phyloP scores from a whole-genome alignment of 345 rosid genomes.

The Nasturtium officinale region DNA sequence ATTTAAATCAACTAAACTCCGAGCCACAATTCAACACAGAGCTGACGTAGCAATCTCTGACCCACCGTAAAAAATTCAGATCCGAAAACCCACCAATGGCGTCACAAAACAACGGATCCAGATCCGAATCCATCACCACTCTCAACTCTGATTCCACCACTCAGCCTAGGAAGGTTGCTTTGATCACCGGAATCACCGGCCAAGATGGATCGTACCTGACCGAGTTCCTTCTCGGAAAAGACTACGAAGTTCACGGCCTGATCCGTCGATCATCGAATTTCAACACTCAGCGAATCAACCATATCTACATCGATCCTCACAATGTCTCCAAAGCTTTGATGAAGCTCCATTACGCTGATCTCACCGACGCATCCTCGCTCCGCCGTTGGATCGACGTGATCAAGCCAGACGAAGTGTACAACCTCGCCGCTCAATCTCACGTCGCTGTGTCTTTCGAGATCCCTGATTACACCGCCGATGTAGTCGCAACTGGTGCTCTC shows the following conservation, averaged over 20 bases:
- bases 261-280: slow-evolving; percentile 93
- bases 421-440: slow-evolving; percentile 93
- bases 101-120: slow-evolving; percentile 42
- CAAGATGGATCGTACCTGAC: slow-evolving; percentile 92
- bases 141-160: slow-evolving; percentile 22
- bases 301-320: slow-evolving; percentile 93
- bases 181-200: slow-evolving; percentile 89
- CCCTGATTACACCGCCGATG: slow-evolving; percentile 90
- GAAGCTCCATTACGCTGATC: slow-evolving; percentile 87
- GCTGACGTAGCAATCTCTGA: slow-evolving; percentile 23
- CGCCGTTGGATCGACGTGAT: slow-evolving; percentile 91
- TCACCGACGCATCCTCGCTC: slow-evolving; percentile 80
- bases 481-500: slow-evolving; percentile 86
- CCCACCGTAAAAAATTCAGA: slow-evolving; percentile 26
- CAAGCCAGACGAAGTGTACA: slow-evolving; percentile 81
- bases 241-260: slow-evolving; percentile 80
- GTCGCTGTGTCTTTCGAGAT: slow-evolving; percentile 91
- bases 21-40: slow-evolving; percentile 26
- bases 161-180: slow-evolving; percentile 52
- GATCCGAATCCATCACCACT: slow-evolving; percentile 29
- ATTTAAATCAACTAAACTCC: slow-evolving; percentile 25
- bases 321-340: slow-evolving; percentile 71
- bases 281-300: slow-evolving; percentile 89
- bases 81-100: slow-evolving; percentile 46
- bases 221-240: slow-evolving; percentile 72